Conservation (phyloP, 1,284 basidiomycete species). For the Jaminaea rosea region DNA sequence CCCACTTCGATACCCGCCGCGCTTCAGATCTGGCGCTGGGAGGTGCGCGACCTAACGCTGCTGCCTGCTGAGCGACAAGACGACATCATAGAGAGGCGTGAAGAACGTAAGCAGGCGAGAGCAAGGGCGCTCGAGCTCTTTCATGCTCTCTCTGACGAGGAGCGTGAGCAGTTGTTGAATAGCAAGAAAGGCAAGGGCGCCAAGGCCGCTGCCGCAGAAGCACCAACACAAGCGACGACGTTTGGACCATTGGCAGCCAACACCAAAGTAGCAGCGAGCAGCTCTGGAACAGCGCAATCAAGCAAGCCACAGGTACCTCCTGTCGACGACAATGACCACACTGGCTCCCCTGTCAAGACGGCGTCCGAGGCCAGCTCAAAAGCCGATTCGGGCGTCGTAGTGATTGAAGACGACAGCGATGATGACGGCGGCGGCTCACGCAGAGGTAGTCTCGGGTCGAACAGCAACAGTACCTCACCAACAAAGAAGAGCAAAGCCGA, state of each 20-base stretch:
- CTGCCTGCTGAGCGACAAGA: conserved; percentile 63
- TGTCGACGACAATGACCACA: too few relatives aligned
- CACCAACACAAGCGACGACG: too few relatives aligned
- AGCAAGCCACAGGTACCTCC: too few relatives aligned
- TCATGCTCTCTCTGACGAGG: conserved; percentile 14
- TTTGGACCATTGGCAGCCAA: too few relatives aligned
- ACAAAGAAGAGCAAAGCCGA: background rate
- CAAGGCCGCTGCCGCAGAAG: background rate
- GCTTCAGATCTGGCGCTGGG: conserved; percentile 77
- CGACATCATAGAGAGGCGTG: conserved; percentile 57
- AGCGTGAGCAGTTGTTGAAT: conserved; percentile 18
- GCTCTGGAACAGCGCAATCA: too few relatives aligned
- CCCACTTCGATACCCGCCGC: conserved; percentile 16
- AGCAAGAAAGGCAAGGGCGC: conserved; percentile 12
- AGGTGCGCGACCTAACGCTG: conserved; percentile 62
- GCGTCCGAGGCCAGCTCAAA: too few relatives aligned
- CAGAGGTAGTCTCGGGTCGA: too few relatives aligned
- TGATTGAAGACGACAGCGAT: conserved; percentile 18
- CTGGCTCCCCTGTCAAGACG: too few relatives aligned
- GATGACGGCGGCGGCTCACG: too few relatives aligned
- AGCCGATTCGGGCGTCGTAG: too few relatives aligned
- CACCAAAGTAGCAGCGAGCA: too few relatives aligned
- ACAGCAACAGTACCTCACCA: too few relatives aligned
- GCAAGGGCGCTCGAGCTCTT: conserved; percentile 17
- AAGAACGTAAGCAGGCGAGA: conserved; percentile 60